These are phyloP conservation scores for Steccherinum ochraceum DNA, from an alignment of 768 basidiomycete genomes.

Conservation along the genomic window DNA sequence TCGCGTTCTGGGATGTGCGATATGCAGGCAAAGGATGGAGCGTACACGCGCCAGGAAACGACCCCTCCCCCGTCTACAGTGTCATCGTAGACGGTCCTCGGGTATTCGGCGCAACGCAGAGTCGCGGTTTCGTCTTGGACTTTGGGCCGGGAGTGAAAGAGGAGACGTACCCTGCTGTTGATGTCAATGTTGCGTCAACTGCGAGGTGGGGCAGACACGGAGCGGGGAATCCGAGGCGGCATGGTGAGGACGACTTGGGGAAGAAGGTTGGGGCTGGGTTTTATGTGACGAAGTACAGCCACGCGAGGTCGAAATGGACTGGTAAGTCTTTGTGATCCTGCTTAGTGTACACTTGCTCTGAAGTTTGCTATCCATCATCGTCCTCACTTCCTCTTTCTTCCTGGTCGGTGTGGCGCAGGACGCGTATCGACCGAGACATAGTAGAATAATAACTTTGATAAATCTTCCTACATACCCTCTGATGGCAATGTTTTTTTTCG, in stretches of 20 bases:
- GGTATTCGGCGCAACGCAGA: constrained; percentile 73
- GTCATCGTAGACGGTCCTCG: constrained; percentile 72
- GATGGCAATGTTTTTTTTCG: too few species aligned
- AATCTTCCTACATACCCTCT: too few species aligned
- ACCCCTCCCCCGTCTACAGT: constrained; percentile 72
- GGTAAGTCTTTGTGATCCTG: neutral
- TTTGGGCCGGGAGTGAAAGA: constrained; percentile 60
- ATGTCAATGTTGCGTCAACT: constrained; percentile 7
- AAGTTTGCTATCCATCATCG: too few species aligned
- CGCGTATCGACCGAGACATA: too few species aligned
- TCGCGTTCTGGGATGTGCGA: constrained; percentile 81
- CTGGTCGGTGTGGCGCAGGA: too few species aligned
- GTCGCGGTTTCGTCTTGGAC: constrained; percentile 71
- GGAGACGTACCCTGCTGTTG: constrained; percentile 48
- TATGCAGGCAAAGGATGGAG: constrained; percentile 61
- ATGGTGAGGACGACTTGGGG: constrained; percentile 25
- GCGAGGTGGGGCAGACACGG: constrained; percentile 6
- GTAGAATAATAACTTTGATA: too few species aligned
- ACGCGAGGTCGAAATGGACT: constrained; percentile 11
- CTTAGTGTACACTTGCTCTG: neutral
- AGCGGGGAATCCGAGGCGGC: neutral
- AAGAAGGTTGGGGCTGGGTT: constrained; percentile 37
- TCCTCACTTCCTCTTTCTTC: too few species aligned
- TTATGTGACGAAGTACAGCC: constrained; percentile 43
- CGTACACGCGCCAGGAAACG: constrained; percentile 75